Conservation (phyloP, 192 early-diverging fungal species). For the Linnemannia zychae region DNA sequence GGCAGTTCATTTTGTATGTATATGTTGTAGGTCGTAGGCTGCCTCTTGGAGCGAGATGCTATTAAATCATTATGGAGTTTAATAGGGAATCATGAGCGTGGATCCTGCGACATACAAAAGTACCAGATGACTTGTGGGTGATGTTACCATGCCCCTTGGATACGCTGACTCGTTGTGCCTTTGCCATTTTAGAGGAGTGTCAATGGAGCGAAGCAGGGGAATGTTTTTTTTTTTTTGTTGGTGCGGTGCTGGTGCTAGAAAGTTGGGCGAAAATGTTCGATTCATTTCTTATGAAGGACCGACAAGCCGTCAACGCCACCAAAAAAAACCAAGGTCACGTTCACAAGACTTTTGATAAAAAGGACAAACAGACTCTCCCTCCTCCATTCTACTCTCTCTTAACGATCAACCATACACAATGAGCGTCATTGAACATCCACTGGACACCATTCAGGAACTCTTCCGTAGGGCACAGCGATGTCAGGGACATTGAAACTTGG, state of each 20-base stretch:
- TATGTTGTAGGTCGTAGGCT: constrained; percentile 66
- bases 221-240: neutral
- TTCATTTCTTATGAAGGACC: no score
- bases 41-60: constrained; percentile 37
- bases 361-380: neutral
- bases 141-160: neutral
- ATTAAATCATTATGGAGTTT: neutral
- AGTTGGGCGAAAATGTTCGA: no score
- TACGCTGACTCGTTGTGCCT: neutral
- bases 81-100: neutral
- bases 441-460: constrained; percentile 43
- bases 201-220: neutral
- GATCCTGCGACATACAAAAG: neutral
- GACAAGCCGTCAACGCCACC: no score
- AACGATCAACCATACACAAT: constrained; percentile 2
- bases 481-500: neutral
- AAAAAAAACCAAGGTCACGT: neutral
- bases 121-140: neutral
- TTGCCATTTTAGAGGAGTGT: neutral
- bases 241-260: no score
- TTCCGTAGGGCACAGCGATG: constrained; percentile 11
- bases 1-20: constrained; percentile 68
- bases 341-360: neutral
- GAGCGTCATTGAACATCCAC: constrained; percentile 31
- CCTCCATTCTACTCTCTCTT: neutral